phyloP scores from a whole-genome alignment of 1,284 basidiomycete genomes.

The Gomphus sp. region DNA sequence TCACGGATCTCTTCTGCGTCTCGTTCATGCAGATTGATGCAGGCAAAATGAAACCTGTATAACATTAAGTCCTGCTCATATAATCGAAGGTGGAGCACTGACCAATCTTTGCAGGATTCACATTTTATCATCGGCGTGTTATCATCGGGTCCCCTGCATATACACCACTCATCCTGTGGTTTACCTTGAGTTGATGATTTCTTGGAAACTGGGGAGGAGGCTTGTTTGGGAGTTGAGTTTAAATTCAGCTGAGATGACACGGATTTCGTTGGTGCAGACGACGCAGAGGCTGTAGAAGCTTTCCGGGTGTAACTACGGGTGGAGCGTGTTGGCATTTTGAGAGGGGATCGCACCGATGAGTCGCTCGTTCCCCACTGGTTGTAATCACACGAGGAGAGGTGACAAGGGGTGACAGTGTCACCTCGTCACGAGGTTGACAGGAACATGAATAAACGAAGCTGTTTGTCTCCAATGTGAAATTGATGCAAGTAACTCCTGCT shows the following conservation, averaged over 20 bases:
- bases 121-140: slow-evolving; percentile 78
- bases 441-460: background rate
- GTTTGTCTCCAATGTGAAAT: too few relatives aligned
- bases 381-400: background rate
- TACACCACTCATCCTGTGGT: slow-evolving; percentile 36
- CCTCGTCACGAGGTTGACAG: background rate
- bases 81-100: slow-evolving; percentile 19
- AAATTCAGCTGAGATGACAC: background rate
- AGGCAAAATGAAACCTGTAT: slow-evolving; percentile 69
- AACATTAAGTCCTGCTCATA: background rate
- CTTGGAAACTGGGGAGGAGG: background rate
- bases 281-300: background rate
- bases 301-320: slow-evolving; percentile 6
- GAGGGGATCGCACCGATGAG: background rate
- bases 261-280: background rate
- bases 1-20: slow-evolving; percentile 70
- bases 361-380: background rate
- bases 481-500: background rate
- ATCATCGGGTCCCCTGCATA: slow-evolving; percentile 57
- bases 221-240: slow-evolving; percentile 1
- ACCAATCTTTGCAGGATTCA: slow-evolving; percentile 67
- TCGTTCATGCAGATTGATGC: slow-evolving; percentile 47
- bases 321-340: slow-evolving; percentile 1
- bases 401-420: background rate
- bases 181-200: slow-evolving; percentile 11